phyloP scores from a whole-genome alignment of 106 monocot genomes.

The Alisma plantagoaquatica region DNA sequence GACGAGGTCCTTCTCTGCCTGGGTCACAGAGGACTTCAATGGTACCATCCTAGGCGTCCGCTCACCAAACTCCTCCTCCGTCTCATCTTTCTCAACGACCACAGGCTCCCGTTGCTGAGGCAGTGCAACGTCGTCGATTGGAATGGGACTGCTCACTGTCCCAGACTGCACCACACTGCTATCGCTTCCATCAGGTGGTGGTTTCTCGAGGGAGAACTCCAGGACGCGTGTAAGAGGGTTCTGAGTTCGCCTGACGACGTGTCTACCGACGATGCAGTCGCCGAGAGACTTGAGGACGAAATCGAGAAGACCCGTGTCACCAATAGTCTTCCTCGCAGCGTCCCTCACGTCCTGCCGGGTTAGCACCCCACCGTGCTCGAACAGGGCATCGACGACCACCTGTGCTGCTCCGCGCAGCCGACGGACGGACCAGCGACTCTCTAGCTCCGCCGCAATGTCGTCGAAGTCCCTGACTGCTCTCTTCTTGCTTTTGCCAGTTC shows the following conservation, averaged over 20 bases:
- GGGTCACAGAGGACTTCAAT: background rate
- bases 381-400: conserved; percentile 57
- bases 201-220: conserved; percentile 68
- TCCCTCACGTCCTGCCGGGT: conserved; percentile 65
- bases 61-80: background rate
- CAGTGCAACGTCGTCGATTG: background rate
- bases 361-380: conserved; percentile 35
- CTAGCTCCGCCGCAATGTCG: conserved; percentile 33
- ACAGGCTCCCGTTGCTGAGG: background rate
- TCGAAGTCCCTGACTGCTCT: conserved; percentile 33
- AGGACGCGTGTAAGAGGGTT: conserved; percentile 60
- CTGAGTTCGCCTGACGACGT: conserved; percentile 48
- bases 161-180: too few species aligned
- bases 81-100: background rate
- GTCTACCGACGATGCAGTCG: conserved; percentile 33
- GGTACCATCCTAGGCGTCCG: background rate
- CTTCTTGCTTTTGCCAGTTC: background rate
- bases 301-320: conserved; percentile 92
- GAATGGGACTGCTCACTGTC: too few species aligned
- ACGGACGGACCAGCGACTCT: conserved; percentile 64
- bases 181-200: too few species aligned
- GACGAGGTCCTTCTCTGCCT: conserved; percentile 35
- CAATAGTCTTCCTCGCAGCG: conserved; percentile 49
- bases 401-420: conserved; percentile 50
- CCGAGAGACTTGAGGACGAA: conserved; percentile 90